Base-by-base conservation (phyloP, 2,329 filamentous ascomycete species). In the Lasiodiplodia hormozganensis region DNA sequence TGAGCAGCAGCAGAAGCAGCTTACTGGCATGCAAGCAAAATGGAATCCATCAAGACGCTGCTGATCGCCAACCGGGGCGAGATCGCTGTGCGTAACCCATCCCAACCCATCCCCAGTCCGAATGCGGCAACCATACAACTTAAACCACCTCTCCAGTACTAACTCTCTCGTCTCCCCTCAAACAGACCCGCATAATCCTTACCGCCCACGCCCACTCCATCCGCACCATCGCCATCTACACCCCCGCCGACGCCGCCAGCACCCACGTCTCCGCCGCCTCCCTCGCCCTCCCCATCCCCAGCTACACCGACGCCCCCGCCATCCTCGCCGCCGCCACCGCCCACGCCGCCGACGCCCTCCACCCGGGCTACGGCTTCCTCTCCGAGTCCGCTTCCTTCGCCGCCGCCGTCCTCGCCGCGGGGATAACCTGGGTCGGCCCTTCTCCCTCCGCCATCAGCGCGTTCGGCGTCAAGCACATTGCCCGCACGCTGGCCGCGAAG, bases 291-390 rank as follows among this genome's bases (percentile, higher is more conserved):
- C 76, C 80, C 0, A 85, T 85, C 0, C 76, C 80, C 18, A 78
- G 80, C 31, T 87, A 87, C 71, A 83, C 83, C 14, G 80, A 86
- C 70, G 81, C 79, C 75, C 76, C 80, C 10, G 72, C 74, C 25
- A 85, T 87, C 47, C 77, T 90, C 21, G 74, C 80, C 4, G 82
- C 89, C n/a, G 87, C 87, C 11, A 82, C 82, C 52, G 74, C 80
- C 3, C 78, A 82, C 16, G 73, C 78, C 2, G 85, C 78, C 2
- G 83, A 90, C 70, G 88, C 87, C 3, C 83, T 91, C 18, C 88
- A 89, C 62, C 89, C 89, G 0, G 89, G 89, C 2, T 91, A 92
- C 78, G 89, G 89, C 0, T 91, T 90, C 69, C 77, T 92, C 1
- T 86, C 86, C 0, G 89, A 91, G 69, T 89, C 90, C 73, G 83